Conservation (phyloP, 2,329 filamentous ascomycete species). For the Alternaria rosae region DNA sequence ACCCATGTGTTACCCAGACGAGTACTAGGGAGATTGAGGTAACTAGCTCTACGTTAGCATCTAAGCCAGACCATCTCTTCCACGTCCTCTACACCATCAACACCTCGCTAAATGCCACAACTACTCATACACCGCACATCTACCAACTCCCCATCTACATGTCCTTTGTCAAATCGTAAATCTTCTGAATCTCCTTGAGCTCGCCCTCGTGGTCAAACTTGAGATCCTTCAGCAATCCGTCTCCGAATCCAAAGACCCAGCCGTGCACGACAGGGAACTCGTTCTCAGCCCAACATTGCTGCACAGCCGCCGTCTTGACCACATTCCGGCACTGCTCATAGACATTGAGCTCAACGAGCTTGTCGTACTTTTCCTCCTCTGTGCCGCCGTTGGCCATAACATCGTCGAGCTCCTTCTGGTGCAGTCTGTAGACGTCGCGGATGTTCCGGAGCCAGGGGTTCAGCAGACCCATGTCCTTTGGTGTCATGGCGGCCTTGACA, state of each 20-base stretch:
- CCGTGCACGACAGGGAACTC: conserved; percentile 74
- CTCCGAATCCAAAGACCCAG: conserved; percentile 75
- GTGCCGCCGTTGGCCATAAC: conserved; percentile 24
- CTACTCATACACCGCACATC: conserved; percentile 4
- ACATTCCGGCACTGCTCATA: conserved; percentile 49
- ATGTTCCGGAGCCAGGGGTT: conserved; percentile 80
- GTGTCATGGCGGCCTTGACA: conserved; percentile 68
- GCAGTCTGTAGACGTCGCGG: conserved; percentile 74
- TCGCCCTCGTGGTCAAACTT: conserved; percentile 67
- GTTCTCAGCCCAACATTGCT: conserved; percentile 66
- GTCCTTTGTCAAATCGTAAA: conserved; percentile 60
- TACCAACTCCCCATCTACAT: background rate
- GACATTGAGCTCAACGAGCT: conserved; percentile 49
- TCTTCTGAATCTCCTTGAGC: conserved; percentile 67
- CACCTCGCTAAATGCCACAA: conserved; percentile 17
- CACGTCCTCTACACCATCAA: background rate
- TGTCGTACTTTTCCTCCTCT: conserved; percentile 43
- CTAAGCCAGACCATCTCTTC: background rate
- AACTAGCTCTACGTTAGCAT: background rate
- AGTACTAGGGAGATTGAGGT: background rate
- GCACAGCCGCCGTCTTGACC: conserved; percentile 61
- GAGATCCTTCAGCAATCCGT: conserved; percentile 71
- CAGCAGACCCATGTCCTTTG: conserved; percentile 72
- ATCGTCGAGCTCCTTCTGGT: conserved; percentile 72
- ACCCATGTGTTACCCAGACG: background rate